A percentile compares a stretch with the other conserved stretches of the same genome.
Evolutionary conservation across 2,329 filamentous ascomycete species (phyloP).

Genomic region (Pseudogymnoascus sp.): DNA sequence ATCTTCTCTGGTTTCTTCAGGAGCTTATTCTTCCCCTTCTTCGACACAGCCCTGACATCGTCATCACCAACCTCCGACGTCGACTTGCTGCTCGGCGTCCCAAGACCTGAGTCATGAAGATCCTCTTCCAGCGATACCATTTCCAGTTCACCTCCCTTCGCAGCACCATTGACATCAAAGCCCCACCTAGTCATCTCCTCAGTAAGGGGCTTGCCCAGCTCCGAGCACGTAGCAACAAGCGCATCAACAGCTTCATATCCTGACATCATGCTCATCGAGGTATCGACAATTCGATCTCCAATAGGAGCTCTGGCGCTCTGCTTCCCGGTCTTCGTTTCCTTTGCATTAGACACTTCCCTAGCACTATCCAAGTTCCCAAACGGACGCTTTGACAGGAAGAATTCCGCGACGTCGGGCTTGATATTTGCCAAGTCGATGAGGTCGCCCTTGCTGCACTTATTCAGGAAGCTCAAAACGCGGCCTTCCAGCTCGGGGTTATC

Average conservation of each 20-base stretch:
- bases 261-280: slow-evolving; percentile 62
- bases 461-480: slow-evolving; percentile 71
- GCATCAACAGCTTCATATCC: slow-evolving; percentile 78
- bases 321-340: slow-evolving; percentile 40
- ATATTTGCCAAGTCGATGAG: slow-evolving; percentile 75
- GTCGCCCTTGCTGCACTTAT: slow-evolving; percentile 64
- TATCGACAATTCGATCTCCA: slow-evolving; percentile 59
- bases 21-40: slow-evolving; percentile 22
- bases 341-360: slow-evolving; percentile 50
- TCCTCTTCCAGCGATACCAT: slow-evolving; percentile 42
- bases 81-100: slow-evolving; percentile 45
- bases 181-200: slow-evolving; percentile 61
- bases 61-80: slow-evolving; percentile 35
- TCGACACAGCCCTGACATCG: slow-evolving; percentile 27
- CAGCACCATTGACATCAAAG: slow-evolving; percentile 51
- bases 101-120: slow-evolving; percentile 57
- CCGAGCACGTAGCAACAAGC: slow-evolving; percentile 68
- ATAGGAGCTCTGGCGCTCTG: slow-evolving; percentile 40
- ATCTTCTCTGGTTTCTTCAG: slow-evolving; percentile 61
- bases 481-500: slow-evolving; percentile 37
- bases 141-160: slow-evolving; percentile 52
- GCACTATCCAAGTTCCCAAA: slow-evolving; percentile 61
- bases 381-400: slow-evolving; percentile 65
- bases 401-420: slow-evolving; percentile 57
- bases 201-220: slow-evolving; percentile 57